Percentiles rank a stretch among this genome's conserved stretches.
phyloP scores from a whole-genome alignment of 495 filamentous ascomycete species.

The Chaetomium cochliodes region DNA sequence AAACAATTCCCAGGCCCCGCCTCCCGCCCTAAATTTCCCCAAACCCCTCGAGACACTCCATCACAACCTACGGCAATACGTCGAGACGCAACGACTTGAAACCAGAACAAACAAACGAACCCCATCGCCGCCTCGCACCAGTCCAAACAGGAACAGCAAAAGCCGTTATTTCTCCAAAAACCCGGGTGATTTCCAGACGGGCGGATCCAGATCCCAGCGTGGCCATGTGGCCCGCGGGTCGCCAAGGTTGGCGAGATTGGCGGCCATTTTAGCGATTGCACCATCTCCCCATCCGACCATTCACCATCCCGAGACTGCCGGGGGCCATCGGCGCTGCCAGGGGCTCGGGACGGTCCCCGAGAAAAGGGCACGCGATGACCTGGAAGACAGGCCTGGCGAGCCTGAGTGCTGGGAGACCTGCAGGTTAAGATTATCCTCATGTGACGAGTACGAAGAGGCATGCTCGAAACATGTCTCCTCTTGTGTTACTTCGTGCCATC shows the following conservation, averaged over 20 bases:
- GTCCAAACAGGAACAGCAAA: background rate
- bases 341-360: background rate
- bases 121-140: background rate
- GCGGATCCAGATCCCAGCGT: slow-evolving; percentile 24
- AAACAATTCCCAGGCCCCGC: slow-evolving; percentile 3
- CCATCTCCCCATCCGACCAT: background rate
- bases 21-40: too few relatives aligned
- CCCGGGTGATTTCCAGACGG: slow-evolving; percentile 11
- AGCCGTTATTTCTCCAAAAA: slow-evolving; percentile 2
- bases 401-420: background rate
- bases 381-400: too few relatives aligned
- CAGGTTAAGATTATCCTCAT: background rate
- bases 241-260: slow-evolving; percentile 18
- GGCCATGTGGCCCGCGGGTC: slow-evolving; percentile 22
- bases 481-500: background rate
- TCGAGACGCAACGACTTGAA: too few relatives aligned
- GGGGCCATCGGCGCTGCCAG: background rate
- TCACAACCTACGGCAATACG: too few relatives aligned
- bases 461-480: background rate
- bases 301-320: slow-evolving; percentile 9
- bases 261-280: slow-evolving; percentile 7
- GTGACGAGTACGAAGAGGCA: background rate
- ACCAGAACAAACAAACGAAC: too few relatives aligned
- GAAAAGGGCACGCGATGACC: background rate
- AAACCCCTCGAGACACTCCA: too few relatives aligned